Evolutionary conservation across 495 filamentous ascomycete genomes (phyloP).

Genomic region (Lentithecium fluviatile): DNA sequence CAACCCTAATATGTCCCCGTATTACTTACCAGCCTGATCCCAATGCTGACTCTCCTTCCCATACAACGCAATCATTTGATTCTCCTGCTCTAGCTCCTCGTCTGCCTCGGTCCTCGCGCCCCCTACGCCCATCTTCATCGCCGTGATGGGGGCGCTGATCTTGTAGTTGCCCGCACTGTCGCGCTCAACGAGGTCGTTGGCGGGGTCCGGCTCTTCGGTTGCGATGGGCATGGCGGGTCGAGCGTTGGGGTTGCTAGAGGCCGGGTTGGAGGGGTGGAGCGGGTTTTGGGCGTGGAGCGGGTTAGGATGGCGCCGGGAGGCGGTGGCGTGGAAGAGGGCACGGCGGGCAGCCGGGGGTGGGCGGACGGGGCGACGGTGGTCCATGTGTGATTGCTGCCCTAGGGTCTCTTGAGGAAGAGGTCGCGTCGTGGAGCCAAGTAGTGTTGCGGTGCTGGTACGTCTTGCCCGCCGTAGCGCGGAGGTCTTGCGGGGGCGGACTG

Average conservation of each 20-base stretch:
- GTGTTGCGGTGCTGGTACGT: too few relatives aligned
- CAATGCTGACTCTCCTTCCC: constrained; percentile 58
- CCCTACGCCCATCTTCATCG: constrained; percentile 20
- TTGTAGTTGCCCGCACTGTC: constrained; percentile 66
- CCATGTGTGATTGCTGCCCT: constrained; percentile 36
- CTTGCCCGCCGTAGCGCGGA: too few relatives aligned
- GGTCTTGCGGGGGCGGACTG: too few relatives aligned
- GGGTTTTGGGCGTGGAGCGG: constrained; percentile 34
- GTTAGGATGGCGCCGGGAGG: constrained; percentile 52
- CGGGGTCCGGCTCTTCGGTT: constrained; percentile 47
- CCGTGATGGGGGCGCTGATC: constrained; percentile 57
- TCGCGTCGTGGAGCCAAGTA: background rate
- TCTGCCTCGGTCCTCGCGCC: constrained; percentile 23
- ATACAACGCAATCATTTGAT: constrained; percentile 43
- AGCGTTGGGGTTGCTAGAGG: too few relatives aligned
- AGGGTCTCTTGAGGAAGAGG: too few relatives aligned
- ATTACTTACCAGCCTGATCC: constrained; percentile 64
- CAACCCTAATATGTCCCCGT: background rate
- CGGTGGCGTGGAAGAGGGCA: constrained; percentile 72
- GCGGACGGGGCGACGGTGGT: constrained; percentile 33
- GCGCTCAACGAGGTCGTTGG: constrained; percentile 70
- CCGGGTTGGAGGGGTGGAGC: constrained; percentile 22
- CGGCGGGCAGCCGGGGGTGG: constrained; percentile 49
- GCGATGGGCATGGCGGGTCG: constrained; percentile 23
- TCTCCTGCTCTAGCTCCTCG: constrained; percentile 51